These are phyloP conservation scores for Cardamine resedifolia DNA, from an alignment of 345 rosid species.

Conservation along the genomic window DNA sequence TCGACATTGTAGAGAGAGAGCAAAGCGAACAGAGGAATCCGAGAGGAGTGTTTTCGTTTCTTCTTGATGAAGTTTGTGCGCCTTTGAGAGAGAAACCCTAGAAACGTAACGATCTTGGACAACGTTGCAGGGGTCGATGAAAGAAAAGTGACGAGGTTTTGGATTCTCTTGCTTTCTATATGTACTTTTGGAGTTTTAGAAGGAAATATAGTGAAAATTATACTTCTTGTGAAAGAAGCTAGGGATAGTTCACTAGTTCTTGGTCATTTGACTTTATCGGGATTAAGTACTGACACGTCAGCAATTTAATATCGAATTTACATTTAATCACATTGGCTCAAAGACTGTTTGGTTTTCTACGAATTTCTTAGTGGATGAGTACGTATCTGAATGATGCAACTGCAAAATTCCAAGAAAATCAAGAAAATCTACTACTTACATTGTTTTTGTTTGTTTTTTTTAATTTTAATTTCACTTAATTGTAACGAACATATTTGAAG, in stretches of 20 bases:
- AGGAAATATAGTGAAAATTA: not conserved
- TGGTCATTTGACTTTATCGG: constrained; percentile 1
- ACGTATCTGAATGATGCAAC: not conserved
- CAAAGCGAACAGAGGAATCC: not conserved
- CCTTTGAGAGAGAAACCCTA: constrained; percentile 1
- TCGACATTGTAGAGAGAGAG: constrained; percentile 9
- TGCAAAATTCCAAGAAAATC: not conserved
- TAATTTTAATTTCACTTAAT: not conserved
- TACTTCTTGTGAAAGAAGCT: constrained; percentile 3
- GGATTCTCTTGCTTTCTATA: not conserved
- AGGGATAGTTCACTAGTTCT: not conserved
- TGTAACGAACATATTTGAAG: not conserved
- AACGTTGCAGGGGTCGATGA: not conserved
- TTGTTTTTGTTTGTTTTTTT: not conserved
- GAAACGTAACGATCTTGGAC: not conserved
- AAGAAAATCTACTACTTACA: not conserved
- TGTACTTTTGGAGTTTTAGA: not conserved
- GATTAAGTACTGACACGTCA: not conserved
- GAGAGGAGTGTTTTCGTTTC: not conserved
- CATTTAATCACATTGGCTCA: not conserved
- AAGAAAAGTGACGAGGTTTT: constrained; percentile 1
- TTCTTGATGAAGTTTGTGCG: constrained; percentile 5
- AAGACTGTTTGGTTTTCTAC: not conserved
- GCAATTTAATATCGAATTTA: not conserved
- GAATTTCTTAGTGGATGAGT: not conserved